Conservation (phyloP, 2,329 filamentous ascomycete species). For the Acrocalymma vagum region DNA sequence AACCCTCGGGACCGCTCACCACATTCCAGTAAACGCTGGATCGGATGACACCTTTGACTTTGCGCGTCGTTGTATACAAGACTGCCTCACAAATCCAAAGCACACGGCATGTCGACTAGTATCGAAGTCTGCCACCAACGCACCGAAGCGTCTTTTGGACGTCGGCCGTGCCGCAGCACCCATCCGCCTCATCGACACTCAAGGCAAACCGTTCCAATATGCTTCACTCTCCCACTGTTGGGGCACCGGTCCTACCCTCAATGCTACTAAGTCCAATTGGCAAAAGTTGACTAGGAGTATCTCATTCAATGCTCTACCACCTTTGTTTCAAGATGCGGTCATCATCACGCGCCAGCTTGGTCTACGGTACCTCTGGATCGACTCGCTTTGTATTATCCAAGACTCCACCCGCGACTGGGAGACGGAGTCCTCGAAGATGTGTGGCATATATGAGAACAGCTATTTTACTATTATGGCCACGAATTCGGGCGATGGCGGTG, state of each 20-base stretch:
- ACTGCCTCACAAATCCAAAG: constrained; percentile 40
- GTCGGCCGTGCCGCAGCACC: constrained; percentile 37
- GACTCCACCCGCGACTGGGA: constrained; percentile 43
- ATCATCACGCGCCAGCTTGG: constrained; percentile 42
- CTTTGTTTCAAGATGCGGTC: constrained; percentile 36
- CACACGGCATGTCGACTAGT: constrained; percentile 34
- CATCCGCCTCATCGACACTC: constrained; percentile 41
- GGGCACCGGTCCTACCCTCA: constrained; percentile 32
- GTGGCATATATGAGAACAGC: constrained; percentile 42
- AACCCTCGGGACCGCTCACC: constrained; percentile 36
- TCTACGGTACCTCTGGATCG: constrained; percentile 46
- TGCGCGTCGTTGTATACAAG: constrained; percentile 39
- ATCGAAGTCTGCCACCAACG: constrained; percentile 23
- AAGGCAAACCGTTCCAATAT: constrained; percentile 38
- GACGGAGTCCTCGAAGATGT: constrained; percentile 44
- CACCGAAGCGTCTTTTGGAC: constrained; percentile 40
- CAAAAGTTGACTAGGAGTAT: constrained; percentile 33
- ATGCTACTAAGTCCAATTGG: constrained; percentile 38
- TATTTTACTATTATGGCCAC: constrained; percentile 43
- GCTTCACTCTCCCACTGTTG: constrained; percentile 42
- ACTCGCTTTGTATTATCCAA: constrained; percentile 46
- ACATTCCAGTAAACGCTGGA: constrained; percentile 37
- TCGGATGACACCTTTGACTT: constrained; percentile 45
- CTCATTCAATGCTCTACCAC: constrained; percentile 33
- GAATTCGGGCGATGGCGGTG: constrained; percentile 27